These are phyloP conservation scores for Gliomastix tumulicola DNA, from an alignment of 2,329 filamentous ascomycete genomes.

Conservation along the genomic window DNA sequence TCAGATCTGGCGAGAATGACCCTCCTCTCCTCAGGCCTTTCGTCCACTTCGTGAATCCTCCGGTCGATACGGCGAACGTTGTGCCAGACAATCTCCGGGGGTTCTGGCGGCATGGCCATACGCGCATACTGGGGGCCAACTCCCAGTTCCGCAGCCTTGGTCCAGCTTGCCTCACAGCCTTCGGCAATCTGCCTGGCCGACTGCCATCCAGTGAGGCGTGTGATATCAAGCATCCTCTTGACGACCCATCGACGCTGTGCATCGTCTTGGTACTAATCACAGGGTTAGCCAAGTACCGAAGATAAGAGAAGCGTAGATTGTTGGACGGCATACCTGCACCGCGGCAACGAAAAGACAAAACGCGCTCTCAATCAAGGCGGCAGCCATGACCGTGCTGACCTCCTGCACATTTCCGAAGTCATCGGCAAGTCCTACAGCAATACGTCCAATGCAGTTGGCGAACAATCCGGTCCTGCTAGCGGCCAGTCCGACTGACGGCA, in stretches of 20 bases:
- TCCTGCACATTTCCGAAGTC: constrained; percentile 43
- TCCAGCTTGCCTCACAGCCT: constrained; percentile 82
- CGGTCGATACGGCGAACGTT: constrained; percentile 38
- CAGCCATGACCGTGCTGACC: constrained; percentile 71
- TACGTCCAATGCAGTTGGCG: constrained; percentile 71
- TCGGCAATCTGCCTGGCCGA: constrained; percentile 73
- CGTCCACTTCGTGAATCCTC: constrained; percentile 40
- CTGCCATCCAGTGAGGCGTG: constrained; percentile 80
- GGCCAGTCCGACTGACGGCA: constrained; percentile 76
- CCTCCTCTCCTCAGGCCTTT: constrained; percentile 27
- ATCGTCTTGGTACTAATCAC: constrained; percentile 57
- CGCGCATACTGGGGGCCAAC: constrained; percentile 68
- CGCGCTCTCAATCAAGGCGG: constrained; percentile 73
- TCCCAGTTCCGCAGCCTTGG: constrained; percentile 63
- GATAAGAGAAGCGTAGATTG: too few relatives aligned
- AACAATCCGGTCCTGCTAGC: constrained; percentile 64
- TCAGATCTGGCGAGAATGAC: constrained; percentile 57
- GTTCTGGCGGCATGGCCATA: neutral
- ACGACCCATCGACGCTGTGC: constrained; percentile 74
- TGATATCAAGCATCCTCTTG: constrained; percentile 65
- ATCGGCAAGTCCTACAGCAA: constrained; percentile 65
- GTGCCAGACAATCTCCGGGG: constrained; percentile 32
- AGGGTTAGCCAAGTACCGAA: constrained; percentile 11
- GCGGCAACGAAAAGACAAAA: constrained; percentile 84
- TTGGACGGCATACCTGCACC: constrained; percentile 60